Conservation (phyloP, 78 protist genomes). For the Corallochytrium limacisporum region DNA sequence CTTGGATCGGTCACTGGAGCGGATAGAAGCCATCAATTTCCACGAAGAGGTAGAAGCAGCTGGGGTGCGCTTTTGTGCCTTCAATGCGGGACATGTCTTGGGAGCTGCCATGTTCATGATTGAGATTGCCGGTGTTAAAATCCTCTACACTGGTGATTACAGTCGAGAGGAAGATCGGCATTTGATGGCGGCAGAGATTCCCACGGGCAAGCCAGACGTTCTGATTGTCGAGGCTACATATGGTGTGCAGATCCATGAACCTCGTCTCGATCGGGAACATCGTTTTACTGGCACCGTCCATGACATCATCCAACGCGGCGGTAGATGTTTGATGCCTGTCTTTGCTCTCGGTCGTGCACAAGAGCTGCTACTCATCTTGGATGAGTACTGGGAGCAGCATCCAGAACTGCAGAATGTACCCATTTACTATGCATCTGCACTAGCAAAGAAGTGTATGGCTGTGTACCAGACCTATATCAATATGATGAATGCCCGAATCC, state of each 20-base stretch:
- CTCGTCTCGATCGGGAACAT: conserved; percentile 67
- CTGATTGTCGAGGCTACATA: conserved; percentile 83
- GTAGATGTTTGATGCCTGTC: conserved; percentile 83
- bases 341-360: conserved; percentile 96
- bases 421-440: conserved; percentile 73
- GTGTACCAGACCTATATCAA: conserved; percentile 65
- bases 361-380: conserved; percentile 82
- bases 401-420: conserved; percentile 74
- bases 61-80: conserved; percentile 47
- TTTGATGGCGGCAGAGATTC: conserved; percentile 87
- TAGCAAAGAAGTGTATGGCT: conserved; percentile 76
- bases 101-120: conserved; percentile 92
- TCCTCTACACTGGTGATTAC: conserved; percentile 93
- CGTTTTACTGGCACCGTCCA: conserved; percentile 53
- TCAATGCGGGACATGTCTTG: conserved; percentile 93
- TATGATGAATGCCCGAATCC: conserved; percentile 74
- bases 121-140: conserved; percentile 73
- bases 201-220: conserved; percentile 68
- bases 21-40: conserved; percentile 51
- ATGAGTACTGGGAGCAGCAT: conserved; percentile 50
- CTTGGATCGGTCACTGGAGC: conserved; percentile 28
- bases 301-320: conserved; percentile 49
- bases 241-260: conserved; percentile 72
- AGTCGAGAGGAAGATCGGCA: conserved; percentile 85
- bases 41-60: conserved; percentile 48